These are phyloP conservation scores for Aureobasidium mangrovei DNA, from an alignment of 2,329 filamentous ascomycete genomes.

Conservation along the genomic window DNA sequence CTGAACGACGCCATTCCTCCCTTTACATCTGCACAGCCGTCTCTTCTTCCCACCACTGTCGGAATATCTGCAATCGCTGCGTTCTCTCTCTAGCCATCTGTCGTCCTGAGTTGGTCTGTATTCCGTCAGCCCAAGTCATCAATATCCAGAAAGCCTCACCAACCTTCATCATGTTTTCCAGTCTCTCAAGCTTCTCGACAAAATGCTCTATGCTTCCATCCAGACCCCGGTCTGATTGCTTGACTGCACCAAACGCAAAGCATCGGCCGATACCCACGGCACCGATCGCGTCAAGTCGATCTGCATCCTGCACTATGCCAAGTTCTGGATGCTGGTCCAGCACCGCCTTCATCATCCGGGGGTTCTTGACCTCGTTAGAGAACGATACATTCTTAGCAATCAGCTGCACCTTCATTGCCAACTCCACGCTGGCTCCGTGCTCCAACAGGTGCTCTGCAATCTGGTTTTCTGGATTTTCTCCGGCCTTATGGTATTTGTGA, in stretches of 20 bases:
- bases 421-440: conserved; percentile 45
- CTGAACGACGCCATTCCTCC: not conserved
- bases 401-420: conserved; percentile 60
- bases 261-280: conserved; percentile 73
- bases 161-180: conserved; percentile 52
- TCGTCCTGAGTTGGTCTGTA: conserved; percentile 41
- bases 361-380: conserved; percentile 61
- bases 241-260: conserved; percentile 68
- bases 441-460: conserved; percentile 48
- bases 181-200: conserved; percentile 60
- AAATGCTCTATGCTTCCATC: conserved; percentile 65
- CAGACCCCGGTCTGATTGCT: conserved; percentile 43
- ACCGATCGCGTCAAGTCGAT: conserved; percentile 83
- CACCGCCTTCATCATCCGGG: conserved; percentile 49
- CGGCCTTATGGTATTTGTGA: conserved; percentile 59
- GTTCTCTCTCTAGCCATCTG: conserved; percentile 42
- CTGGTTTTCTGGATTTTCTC: conserved; percentile 47
- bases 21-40: conserved; percentile 13
- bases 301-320: conserved; percentile 83
- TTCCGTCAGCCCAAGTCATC: not conserved
- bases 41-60: conserved; percentile 48
- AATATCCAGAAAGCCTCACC: not conserved
- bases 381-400: conserved; percentile 74
- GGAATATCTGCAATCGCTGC: conserved; percentile 41
- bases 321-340: conserved; percentile 62